Evolutionary conservation across 176 grass and related monocot genomes (phyloP).

Genomic region (Tuctoria greenei): DNA sequence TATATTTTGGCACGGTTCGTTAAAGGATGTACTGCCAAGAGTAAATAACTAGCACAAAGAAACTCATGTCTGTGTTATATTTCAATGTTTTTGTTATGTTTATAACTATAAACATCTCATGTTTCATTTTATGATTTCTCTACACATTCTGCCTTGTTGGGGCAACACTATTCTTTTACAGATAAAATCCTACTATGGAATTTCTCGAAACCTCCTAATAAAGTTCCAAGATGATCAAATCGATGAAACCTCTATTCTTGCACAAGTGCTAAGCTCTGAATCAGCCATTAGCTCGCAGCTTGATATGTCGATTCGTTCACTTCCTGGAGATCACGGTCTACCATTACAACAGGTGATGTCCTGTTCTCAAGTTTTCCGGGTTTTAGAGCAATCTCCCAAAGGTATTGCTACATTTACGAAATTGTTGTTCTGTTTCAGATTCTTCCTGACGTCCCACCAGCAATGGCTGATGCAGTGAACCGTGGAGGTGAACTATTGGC

Average conservation of each 20-base stretch:
- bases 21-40: neutral
- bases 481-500: conserved; percentile 76
- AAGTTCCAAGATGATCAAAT: conserved; percentile 97
- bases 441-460: conserved; percentile 86
- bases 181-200: conserved; percentile 95
- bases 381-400: neutral
- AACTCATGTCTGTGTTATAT: neutral
- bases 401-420: neutral
- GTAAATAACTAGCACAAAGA: neutral
- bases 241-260: conserved; percentile 81
- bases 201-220: conserved; percentile 90
- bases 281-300: conserved; percentile 82
- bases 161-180: conserved; percentile 20
- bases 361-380: neutral
- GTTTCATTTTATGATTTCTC: neutral
- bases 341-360: conserved; percentile 76
- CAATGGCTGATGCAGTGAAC: conserved; percentile 89
- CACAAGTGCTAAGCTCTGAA: conserved; percentile 83
- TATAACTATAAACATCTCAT: neutral
- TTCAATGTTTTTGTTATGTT: neutral
- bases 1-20: neutral
- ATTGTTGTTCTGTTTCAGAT: conserved; percentile 51
- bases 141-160: conserved; percentile 8
- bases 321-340: conserved; percentile 88
- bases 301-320: conserved; percentile 84